A percentile compares a stretch with the other conserved stretches of the same genome.
Evolutionary conservation across 176 grass and related monocot species (phyloP).

Genomic region (Oryza coarctata): DNA sequence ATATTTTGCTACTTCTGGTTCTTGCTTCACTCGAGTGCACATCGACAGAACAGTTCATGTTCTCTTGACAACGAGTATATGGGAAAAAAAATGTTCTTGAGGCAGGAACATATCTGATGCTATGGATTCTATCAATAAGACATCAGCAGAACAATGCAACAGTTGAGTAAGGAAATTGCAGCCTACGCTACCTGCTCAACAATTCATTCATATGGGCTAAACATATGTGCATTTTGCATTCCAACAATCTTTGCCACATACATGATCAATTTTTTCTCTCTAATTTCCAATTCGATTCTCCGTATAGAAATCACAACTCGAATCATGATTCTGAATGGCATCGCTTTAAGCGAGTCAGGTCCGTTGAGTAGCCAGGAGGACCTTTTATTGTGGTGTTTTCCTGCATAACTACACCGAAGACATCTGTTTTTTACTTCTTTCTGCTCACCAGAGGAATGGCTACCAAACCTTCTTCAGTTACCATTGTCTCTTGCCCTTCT

Average conservation of each 20-base stretch:
- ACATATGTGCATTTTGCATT: constrained; percentile 11
- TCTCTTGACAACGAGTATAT: too few species aligned
- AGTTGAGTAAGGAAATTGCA: neutral
- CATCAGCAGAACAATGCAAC: neutral
- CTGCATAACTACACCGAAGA: constrained; percentile 18
- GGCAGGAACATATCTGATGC: neutral
- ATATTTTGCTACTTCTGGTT: too few species aligned
- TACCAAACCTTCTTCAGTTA: constrained; percentile 25
- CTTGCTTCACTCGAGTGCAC: too few species aligned
- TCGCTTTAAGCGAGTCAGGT: neutral
- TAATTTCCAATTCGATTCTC: neutral
- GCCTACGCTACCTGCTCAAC: neutral
- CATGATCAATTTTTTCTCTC: neutral
- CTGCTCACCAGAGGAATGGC: neutral
- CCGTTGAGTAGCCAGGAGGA: neutral
- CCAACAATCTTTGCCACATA: neutral
- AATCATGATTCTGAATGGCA: neutral
- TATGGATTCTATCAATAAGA: neutral
- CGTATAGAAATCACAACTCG: neutral
- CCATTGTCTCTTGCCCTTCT: constrained; percentile 84
- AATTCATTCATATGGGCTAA: neutral
- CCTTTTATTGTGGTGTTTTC: neutral
- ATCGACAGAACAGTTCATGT: too few species aligned
- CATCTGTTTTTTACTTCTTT: constrained; percentile 30
- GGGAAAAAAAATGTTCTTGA: too few species aligned